phyloP scores from a whole-genome alignment of 176 grass and related monocot genomes.

The Aegilops longissima region DNA sequence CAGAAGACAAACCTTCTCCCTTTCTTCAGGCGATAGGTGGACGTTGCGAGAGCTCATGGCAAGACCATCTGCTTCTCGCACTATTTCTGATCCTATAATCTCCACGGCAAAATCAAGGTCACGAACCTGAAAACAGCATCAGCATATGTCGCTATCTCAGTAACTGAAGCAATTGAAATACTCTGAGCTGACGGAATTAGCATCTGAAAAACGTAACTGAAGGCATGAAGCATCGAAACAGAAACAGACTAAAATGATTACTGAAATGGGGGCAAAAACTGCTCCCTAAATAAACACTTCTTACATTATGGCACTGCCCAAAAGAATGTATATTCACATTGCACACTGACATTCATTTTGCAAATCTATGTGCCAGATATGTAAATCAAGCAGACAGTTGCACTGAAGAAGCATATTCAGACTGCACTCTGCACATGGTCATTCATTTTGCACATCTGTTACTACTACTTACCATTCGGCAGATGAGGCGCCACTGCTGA shows the following conservation, averaged over 20 bases:
- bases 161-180: background rate
- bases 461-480: conserved; percentile 62
- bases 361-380: background rate
- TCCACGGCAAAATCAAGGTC: conserved; percentile 86
- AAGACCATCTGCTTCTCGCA: conserved; percentile 89
- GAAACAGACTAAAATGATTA: background rate
- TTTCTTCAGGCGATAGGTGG: conserved; percentile 49
- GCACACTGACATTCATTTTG: no score
- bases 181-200: background rate
- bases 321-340: background rate
- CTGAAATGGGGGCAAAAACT: background rate
- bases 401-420: background rate
- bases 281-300: background rate
- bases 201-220: background rate
- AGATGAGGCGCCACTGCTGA: conserved; percentile 88
- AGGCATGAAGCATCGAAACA: conserved; percentile 8
- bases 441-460: background rate
- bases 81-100: conserved; percentile 82
- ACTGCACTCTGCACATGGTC: background rate
- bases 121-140: conserved; percentile 59
- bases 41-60: conserved; percentile 98
- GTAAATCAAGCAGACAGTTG: background rate
- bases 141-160: background rate
- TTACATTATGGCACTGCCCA: background rate
- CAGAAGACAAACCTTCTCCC: conserved; percentile 61